Base-by-base conservation (phyloP, 1,139 yeast genomes). In the Pichia sp. region DNA sequence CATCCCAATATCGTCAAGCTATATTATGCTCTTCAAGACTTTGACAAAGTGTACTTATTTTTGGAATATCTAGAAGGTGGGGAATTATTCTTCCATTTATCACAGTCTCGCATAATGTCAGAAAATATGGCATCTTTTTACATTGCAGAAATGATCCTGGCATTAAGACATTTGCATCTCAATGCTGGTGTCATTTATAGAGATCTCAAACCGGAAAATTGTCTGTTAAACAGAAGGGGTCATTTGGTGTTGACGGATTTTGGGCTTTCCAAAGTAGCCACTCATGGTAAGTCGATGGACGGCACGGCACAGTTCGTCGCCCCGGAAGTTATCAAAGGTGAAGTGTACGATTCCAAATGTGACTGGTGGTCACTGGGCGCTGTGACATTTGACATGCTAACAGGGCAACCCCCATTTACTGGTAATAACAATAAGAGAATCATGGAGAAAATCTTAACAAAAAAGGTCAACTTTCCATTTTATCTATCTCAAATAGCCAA, bases 271-370 rank as follows among this genome's bases (percentile, higher is more conserved):
- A 90, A 88, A 60, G 88, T 81, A 27, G 67, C 66, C 3, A 53
- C 48, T 33, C 62, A 46, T 42, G 80, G 75, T 59, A 82, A 75
- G 55, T 81, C 96, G 2, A 74, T 90, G 61, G 83, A 87, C 37
- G 98, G 98, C 1, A 90, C 97, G 0, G 95, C 95, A 0, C 96
- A 88, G 62, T 90, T 87, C 60, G 88, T 90, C 85, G 97, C 98
- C 0, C 98, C 98, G 1, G 98, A 92, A 61, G 84, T 92, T 31
- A 69, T 92, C 31, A 78, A 75, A 49, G 96, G 95, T 27, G 79
- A 82, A 52, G 79, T 80, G 5, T 92, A 92, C 61, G 94, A 86
- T 56, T 85, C 80, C 51, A 76, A 82, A 27, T 96, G 94, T 33
- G 98, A 92, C 61, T 92, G 97, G 95, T 92, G 97, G 95, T 53